Percentiles rank a stretch among this genome's conserved stretches.
These are phyloP conservation scores for Wallemia hederae DNA, from an alignment of 1,284 basidiomycete genomes.

Conservation along the genomic window DNA sequence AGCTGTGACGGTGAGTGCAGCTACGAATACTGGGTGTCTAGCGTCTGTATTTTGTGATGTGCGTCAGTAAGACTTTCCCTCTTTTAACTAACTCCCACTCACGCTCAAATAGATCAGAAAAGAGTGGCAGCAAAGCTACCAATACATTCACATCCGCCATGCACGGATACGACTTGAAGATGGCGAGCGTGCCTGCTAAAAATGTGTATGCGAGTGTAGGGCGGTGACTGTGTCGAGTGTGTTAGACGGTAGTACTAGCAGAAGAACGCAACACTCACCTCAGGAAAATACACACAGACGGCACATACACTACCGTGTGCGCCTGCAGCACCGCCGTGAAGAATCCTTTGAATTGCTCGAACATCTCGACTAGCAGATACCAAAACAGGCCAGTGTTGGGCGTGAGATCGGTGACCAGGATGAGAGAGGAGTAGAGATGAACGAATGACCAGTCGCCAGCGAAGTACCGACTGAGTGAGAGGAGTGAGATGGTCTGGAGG, in stretches of 20 bases:
- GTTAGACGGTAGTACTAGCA: background rate
- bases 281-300: background rate
- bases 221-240: slow-evolving; percentile 30
- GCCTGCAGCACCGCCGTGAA: slow-evolving; percentile 90
- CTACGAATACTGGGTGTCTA: slow-evolving; percentile 57
- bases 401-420: slow-evolving; percentile 42
- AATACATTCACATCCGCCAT: slow-evolving; percentile 22
- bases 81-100: background rate
- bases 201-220: slow-evolving; percentile 51
- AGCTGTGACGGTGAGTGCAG: slow-evolving; percentile 56
- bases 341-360: slow-evolving; percentile 85
- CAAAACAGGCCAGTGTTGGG: slow-evolving; percentile 89
- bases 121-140: background rate
- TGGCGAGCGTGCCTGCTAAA: slow-evolving; percentile 43
- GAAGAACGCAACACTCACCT: background rate
- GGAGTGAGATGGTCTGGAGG: slow-evolving; percentile 4
- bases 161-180: slow-evolving; percentile 77
- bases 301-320: slow-evolving; percentile 49
- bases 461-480: slow-evolving; percentile 6
- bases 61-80: background rate
- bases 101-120: background rate
- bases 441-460: slow-evolving; percentile 26
- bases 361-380: slow-evolving; percentile 99
- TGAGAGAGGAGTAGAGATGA: slow-evolving; percentile 3
- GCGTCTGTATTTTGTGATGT: slow-evolving; percentile 27